phyloP scores from a whole-genome alignment of 2,329 filamentous ascomycete species.

The Zasmidium citrigriseum region DNA sequence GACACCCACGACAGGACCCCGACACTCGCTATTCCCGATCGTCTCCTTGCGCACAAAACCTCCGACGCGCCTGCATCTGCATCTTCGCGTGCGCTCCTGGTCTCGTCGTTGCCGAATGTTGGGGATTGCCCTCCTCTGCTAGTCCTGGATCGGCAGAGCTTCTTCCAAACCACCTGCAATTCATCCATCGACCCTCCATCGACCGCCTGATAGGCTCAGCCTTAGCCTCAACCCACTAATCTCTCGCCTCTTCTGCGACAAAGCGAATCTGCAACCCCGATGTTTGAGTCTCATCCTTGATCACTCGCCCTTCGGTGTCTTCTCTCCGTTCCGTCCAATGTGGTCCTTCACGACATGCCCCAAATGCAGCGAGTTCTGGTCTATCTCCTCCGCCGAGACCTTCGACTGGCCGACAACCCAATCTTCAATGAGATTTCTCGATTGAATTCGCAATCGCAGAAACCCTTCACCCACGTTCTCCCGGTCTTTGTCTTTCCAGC shows the following conservation, averaged over 20 bases:
- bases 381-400: constrained; percentile 71
- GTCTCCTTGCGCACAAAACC: background rate
- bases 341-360: constrained; percentile 5
- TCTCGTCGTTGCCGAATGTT: background rate
- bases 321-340: background rate
- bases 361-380: constrained; percentile 55
- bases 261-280: background rate
- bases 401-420: constrained; percentile 74
- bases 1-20: background rate
- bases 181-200: background rate
- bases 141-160: background rate
- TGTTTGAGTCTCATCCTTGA: background rate
- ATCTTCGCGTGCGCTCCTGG: background rate
- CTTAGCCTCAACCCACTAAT: background rate
- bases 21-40: background rate
- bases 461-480: constrained; percentile 63
- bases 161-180: background rate
- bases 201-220: background rate
- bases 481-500: constrained; percentile 70
- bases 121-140: background rate
- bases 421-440: constrained; percentile 61
- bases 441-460: constrained; percentile 49
- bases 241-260: background rate
- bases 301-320: too few relatives aligned
- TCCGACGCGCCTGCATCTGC: background rate